These are phyloP conservation scores for Priceomyces medius DNA, from an alignment of 805 yeast species.

Conservation along the genomic window DNA sequence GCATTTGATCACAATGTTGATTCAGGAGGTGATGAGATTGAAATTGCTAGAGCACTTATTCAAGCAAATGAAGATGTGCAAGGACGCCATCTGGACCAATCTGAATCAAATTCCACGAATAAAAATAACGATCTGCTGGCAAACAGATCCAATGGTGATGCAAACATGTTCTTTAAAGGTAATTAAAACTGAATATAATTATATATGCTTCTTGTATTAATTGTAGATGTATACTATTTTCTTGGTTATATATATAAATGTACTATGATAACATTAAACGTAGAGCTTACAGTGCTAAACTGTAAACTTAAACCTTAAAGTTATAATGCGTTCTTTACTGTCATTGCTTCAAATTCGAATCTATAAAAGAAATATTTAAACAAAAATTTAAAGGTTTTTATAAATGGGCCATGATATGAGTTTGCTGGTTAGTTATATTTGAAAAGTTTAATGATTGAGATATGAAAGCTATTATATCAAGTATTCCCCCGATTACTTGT, in stretches of 20 bases:
- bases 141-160: conserved; percentile 14
- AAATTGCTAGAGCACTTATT: conserved; percentile 64
- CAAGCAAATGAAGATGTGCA: conserved; percentile 51
- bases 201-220: not conserved
- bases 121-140: conserved; percentile 5
- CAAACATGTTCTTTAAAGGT: conserved; percentile 19
- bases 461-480: not conserved
- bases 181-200: conserved; percentile 2
- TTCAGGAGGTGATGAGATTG: conserved; percentile 54
- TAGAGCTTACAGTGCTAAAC: too few species aligned
- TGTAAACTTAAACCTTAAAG: not conserved
- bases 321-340: not conserved
- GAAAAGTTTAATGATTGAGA: too few species aligned
- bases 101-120: conserved; percentile 3
- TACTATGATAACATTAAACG: too few species aligned
- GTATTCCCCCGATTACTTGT: conserved; percentile 6
- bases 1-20: conserved; percentile 44
- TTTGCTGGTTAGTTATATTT: too few species aligned
- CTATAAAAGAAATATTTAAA: not conserved
- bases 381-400: not conserved
- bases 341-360: not conserved
- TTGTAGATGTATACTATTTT: not conserved
- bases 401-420: too few species aligned
- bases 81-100: conserved; percentile 1
- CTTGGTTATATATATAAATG: not conserved